Evolutionary conservation across 1,139 yeast species (phyloP), one percentile per base, ranked within the genome.

Genomic region (Eremothecium sinecaudum): DNA sequence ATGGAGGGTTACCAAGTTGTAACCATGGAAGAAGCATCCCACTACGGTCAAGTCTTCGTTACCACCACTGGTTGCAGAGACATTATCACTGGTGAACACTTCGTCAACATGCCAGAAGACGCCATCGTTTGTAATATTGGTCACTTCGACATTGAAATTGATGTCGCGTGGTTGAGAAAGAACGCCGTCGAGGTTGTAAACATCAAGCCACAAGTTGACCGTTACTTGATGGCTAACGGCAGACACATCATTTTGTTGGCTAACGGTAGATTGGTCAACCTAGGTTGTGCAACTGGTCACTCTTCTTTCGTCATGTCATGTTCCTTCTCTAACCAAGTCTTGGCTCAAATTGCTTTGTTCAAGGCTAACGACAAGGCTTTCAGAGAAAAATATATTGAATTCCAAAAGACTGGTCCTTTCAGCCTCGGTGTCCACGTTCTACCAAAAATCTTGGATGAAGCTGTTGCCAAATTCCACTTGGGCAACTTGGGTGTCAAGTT

Each of bases 241-340:
- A 84, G 82, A 65, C 98, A 90, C 74, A 63, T 90, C 61, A 87
- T 90, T 70, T 75, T 90, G 63, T 81, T 90, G 61, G 99, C 99
- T 53, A 96, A 87, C 70, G 99, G 99, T 71, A 87, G 99, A 76
- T 80, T 90, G 62, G 98, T 90, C 65, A 90, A 90, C 87, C 77
- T 90, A 66, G 99, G 99, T 59, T 92, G 98, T 73, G 99, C 98
- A 64, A 92, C 98, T 61, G 99, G 99, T 63, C 99, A 90, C 76
- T 82, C 98, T 42, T 86, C 97, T 36, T 90, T 90, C 63, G 98
- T 90, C 63, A 90, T 90, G 99, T 87, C 97, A 47, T 90, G 98
- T 75, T 90, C 98, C 41, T 90, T 90, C 94, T 84, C 97, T 56
- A 90, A 90, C 82, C 99, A 90, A 73, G 98, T 90, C 49, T 76